These are phyloP conservation scores for Syzygium aromaticum DNA, from an alignment of 345 rosid species.

Conservation along the genomic window DNA sequence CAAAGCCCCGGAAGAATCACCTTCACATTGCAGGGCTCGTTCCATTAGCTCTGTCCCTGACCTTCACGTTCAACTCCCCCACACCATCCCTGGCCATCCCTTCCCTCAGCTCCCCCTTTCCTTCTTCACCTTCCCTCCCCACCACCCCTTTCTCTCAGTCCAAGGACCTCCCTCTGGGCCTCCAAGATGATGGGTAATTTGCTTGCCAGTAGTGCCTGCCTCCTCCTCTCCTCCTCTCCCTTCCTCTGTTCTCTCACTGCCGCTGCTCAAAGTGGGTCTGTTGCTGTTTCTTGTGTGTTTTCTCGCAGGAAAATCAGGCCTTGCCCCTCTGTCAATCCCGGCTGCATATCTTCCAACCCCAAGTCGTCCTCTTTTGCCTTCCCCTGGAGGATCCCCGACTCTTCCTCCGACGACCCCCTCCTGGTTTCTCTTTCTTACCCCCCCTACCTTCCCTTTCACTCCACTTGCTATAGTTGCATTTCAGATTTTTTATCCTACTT, in stretches of 20 bases:
- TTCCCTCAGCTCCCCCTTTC: constrained; percentile 28
- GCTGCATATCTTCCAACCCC: constrained; percentile 85
- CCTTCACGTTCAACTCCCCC: constrained; percentile 45
- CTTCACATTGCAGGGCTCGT: background rate
- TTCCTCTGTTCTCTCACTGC: background rate
- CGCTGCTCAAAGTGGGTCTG: background rate
- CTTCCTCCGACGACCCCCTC: constrained; percentile 32
- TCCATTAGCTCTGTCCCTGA: constrained; percentile 29
- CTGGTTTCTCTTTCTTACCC: constrained; percentile 27
- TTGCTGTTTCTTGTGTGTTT: background rate
- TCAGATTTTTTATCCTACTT: background rate
- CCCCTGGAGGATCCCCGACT: constrained; percentile 61
- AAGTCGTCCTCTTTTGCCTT: constrained; percentile 75
- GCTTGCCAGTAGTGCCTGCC: background rate
- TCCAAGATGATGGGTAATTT: constrained; percentile 63
- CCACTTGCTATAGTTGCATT: background rate
- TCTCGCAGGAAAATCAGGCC: constrained; percentile 69
- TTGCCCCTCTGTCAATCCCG: constrained; percentile 85
- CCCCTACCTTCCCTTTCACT: background rate
- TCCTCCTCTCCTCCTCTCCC: background rate
- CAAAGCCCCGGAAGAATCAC: background rate
- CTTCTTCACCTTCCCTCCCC: constrained; percentile 11
- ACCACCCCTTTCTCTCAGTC: constrained; percentile 91
- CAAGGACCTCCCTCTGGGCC: constrained; percentile 62
- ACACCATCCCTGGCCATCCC: constrained; percentile 62